phyloP scores from a whole-genome alignment of 352 stramenopile genomes.

The Phytophthora pini region DNA sequence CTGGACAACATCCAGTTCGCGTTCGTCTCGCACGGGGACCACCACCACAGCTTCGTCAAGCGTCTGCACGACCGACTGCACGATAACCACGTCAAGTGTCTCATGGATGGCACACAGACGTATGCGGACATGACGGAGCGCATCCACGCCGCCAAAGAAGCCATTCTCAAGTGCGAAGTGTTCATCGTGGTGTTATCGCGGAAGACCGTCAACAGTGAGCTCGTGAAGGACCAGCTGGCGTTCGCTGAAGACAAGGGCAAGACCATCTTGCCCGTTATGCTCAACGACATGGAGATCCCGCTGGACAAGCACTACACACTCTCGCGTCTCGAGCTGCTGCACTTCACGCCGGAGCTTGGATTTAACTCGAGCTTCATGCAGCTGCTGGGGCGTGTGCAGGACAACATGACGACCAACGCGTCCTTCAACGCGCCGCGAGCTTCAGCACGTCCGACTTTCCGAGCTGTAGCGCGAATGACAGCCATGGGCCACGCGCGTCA shows the following conservation, averaged over 20 bases:
- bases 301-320: conserved; percentile 84
- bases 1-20: conserved; percentile 58
- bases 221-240: conserved; percentile 83
- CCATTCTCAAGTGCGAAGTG: conserved; percentile 77
- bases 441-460: conserved; percentile 39
- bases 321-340: conserved; percentile 70
- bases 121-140: conserved; percentile 64
- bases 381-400: conserved; percentile 52
- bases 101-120: conserved; percentile 57
- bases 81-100: conserved; percentile 58
- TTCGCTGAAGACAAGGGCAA: conserved; percentile 83
- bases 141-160: conserved; percentile 76
- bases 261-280: conserved; percentile 76
- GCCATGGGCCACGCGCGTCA: conserved; percentile 31
- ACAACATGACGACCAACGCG: conserved; percentile 46
- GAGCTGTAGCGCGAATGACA: conserved; percentile 41
- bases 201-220: conserved; percentile 66
- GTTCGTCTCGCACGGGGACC: conserved; percentile 77
- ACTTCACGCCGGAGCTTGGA: conserved; percentile 82
- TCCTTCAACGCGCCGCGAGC: conserved; percentile 38
- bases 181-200: conserved; percentile 80
- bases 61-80: conserved; percentile 64
- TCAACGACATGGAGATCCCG: conserved; percentile 76
- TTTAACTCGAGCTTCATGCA: conserved; percentile 79
- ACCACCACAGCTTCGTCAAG: conserved; percentile 69